Percentiles rank a stretch among this genome's conserved stretches.
Evolutionary conservation across 2,329 filamentous ascomycete species (phyloP).

Genomic region (Berkeleyomyces rouxiae): DNA sequence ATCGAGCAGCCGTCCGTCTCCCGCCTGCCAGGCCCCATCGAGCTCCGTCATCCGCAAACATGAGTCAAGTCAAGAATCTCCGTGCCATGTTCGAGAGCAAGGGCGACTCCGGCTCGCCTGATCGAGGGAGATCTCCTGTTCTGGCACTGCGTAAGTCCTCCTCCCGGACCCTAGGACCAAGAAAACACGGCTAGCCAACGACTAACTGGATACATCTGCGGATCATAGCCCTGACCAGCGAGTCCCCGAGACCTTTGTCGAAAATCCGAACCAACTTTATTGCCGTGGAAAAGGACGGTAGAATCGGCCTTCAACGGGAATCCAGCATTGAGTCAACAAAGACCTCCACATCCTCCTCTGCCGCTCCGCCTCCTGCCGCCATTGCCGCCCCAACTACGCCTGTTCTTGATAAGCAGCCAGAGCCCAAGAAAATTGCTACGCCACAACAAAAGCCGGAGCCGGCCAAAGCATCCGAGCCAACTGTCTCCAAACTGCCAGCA

Average conservation of each 20-base stretch:
- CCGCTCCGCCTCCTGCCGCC: neutral
- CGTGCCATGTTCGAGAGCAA: constrained; percentile 68
- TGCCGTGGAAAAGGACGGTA: constrained; percentile 49
- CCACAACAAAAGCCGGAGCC: neutral
- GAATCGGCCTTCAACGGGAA: constrained; percentile 33
- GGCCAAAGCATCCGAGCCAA: neutral
- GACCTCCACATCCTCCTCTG: constrained; percentile 15
- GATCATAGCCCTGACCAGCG: constrained; percentile 14
- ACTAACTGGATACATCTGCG: constrained; percentile 11
- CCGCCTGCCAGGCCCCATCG: neutral
- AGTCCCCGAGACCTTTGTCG: constrained; percentile 49
- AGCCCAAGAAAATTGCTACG: neutral
- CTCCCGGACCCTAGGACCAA: constrained; percentile 19
- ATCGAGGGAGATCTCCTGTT: constrained; percentile 53
- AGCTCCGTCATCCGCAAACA: constrained; percentile 24
- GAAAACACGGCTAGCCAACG: constrained; percentile 15
- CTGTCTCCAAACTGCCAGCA: neutral
- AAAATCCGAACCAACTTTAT: constrained; percentile 64
- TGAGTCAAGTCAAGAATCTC: constrained; percentile 58
- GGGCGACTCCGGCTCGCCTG: constrained; percentile 35
- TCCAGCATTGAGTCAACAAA: constrained; percentile 26
- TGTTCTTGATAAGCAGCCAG: neutral
- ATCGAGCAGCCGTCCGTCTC: neutral
- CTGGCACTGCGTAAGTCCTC: constrained; percentile 26
- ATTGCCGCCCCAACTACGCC: neutral